phyloP scores from a whole-genome alignment of 2,329 filamentous ascomycete genomes.

The Pestalotiopsis sp. region DNA sequence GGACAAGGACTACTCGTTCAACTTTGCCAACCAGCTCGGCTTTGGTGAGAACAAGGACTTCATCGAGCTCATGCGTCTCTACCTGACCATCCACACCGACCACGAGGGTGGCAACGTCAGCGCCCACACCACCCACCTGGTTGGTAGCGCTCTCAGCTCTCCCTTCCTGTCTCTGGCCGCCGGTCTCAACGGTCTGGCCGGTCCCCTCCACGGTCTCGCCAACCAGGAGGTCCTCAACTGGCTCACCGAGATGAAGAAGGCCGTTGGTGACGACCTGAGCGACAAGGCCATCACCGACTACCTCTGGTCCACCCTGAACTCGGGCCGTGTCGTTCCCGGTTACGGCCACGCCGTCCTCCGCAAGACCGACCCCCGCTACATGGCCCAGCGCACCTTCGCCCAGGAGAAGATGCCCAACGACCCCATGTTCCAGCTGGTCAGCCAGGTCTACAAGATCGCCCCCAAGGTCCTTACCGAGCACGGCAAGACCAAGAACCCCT shows the following conservation, averaged over 20 bases:
- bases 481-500: slow-evolving; percentile 99
- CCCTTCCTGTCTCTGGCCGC: slow-evolving; percentile 96
- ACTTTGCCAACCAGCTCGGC: slow-evolving; percentile 99
- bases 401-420: slow-evolving; percentile 91
- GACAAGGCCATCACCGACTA: slow-evolving; percentile 98
- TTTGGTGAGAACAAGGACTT: slow-evolving; percentile 96
- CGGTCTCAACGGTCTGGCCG: slow-evolving; percentile 96
- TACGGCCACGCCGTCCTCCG: slow-evolving; percentile 99
- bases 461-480: slow-evolving; percentile 97
- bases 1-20: slow-evolving; percentile 99
- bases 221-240: slow-evolving; percentile 99
- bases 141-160: slow-evolving; percentile 94
- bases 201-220: slow-evolving; percentile 96
- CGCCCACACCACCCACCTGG: slow-evolving; percentile 97
- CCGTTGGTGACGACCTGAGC: slow-evolving; percentile 89
- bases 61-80: slow-evolving; percentile 96
- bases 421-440: slow-evolving; percentile 99
- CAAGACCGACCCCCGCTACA: slow-evolving; percentile 99
- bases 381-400: slow-evolving; percentile 96
- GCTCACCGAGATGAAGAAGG: slow-evolving; percentile 98
- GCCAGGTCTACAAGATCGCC: slow-evolving; percentile 99
- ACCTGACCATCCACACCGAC: slow-evolving; percentile 99
- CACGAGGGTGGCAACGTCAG: slow-evolving; percentile 99
- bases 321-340: slow-evolving; percentile 93
- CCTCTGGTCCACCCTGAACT: slow-evolving; percentile 96